Evolutionary conservation across 768 basidiomycete species (phyloP).

Genomic region (Kwoniella dejecticola): DNA sequence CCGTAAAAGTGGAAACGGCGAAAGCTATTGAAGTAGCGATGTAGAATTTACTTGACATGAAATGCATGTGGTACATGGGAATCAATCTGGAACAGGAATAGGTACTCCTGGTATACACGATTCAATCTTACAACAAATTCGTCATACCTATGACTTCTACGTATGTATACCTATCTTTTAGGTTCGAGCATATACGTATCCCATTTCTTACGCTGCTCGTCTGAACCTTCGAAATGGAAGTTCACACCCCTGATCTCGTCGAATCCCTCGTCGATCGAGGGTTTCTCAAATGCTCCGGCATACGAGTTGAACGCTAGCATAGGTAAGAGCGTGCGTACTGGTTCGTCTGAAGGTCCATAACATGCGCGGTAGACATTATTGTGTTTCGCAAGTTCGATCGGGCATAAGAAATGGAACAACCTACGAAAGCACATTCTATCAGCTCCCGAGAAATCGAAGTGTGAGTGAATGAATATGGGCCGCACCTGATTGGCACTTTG

Average conservation of each 20-base stretch:
- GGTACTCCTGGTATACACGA: too few relatives aligned
- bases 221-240: constrained; percentile 75
- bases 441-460: background rate
- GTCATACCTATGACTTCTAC: background rate
- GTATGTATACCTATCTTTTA: constrained; percentile 16
- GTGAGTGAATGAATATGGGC: background rate
- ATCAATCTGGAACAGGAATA: background rate
- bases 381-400: constrained; percentile 83
- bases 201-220: constrained; percentile 73
- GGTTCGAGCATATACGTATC: constrained; percentile 69
- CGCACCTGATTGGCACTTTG: constrained; percentile 64
- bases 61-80: background rate
- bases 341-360: constrained; percentile 41
- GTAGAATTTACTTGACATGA: background rate
- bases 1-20: background rate
- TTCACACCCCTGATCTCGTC: constrained; percentile 73
- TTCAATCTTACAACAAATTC: background rate
- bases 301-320: constrained; percentile 49
- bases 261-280: constrained; percentile 71
- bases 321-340: constrained; percentile 40
- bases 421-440: constrained; percentile 55
- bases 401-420: constrained; percentile 74
- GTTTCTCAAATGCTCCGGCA: constrained; percentile 61
- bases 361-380: constrained; percentile 87
- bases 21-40: background rate